Conservation (phyloP, 305 asterid species). For the Rubia occidens region DNA sequence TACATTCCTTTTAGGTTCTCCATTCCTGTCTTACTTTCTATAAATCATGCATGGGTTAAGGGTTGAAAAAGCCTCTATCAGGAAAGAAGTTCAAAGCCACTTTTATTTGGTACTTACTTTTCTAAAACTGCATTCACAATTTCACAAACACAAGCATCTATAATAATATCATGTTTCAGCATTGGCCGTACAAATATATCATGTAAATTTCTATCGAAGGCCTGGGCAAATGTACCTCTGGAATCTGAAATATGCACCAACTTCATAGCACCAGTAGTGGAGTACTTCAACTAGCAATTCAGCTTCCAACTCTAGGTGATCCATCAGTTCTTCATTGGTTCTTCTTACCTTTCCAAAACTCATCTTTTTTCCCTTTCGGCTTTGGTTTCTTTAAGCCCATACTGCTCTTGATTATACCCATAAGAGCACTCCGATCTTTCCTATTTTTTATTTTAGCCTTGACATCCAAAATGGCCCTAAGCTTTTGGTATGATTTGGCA, state of each 20-base stretch:
- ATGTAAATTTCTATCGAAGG: neutral
- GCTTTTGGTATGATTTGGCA: slow-evolving; percentile 61
- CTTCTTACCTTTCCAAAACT: slow-evolving; percentile 72
- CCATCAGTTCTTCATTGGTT: slow-evolving; percentile 29
- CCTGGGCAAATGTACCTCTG: slow-evolving; percentile 1
- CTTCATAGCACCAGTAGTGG: neutral
- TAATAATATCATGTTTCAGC: neutral
- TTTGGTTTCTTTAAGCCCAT: slow-evolving; percentile 58
- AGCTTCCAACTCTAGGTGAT: slow-evolving; percentile 19
- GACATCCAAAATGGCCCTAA: slow-evolving; percentile 63
- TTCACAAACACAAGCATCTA: neutral
- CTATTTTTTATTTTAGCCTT: slow-evolving; percentile 69
- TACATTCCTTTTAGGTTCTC: too few relatives aligned
- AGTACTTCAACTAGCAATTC: slow-evolving; percentile 9
- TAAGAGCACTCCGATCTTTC: slow-evolving; percentile 77
- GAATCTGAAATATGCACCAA: neutral
- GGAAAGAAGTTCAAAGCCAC: neutral
- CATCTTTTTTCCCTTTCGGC: slow-evolving; percentile 70
- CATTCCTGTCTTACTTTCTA: neutral
- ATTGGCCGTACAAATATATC: neutral
- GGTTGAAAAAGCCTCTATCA: neutral
- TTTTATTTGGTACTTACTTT: neutral
- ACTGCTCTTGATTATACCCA: slow-evolving; percentile 73
- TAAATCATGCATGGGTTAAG: neutral
- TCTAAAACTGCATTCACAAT: neutral